Conservation (phyloP, 2,329 filamentous ascomycete genomes). For the Calonectria henricotiae region DNA sequence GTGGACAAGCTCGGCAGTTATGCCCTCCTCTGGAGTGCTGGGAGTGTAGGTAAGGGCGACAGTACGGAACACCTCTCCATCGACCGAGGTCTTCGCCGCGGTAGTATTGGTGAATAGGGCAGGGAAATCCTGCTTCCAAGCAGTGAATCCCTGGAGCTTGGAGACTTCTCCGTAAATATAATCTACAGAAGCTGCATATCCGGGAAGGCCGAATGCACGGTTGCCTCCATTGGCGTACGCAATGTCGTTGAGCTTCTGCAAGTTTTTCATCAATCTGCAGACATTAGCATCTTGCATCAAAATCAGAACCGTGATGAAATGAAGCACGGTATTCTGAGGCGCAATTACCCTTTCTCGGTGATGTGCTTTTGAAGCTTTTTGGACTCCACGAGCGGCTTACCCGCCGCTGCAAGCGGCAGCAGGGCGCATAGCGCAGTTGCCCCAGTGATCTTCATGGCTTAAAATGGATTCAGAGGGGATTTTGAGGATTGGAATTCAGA, state of each 20-base stretch:
- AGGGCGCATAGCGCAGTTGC: conserved; percentile 50
- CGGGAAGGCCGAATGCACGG: conserved; percentile 54
- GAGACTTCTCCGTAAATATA: conserved; percentile 53
- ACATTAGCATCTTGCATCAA: not conserved
- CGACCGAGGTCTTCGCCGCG: conserved; percentile 49
- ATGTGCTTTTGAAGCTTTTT: conserved; percentile 49
- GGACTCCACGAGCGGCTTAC: conserved; percentile 46
- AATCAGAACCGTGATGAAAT: fast-evolving
- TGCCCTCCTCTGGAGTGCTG: conserved; percentile 53
- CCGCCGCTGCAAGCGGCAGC: conserved; percentile 43
- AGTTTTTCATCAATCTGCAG: conserved; percentile 48
- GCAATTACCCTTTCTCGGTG: conserved; percentile 46
- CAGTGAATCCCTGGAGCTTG: conserved; percentile 50
- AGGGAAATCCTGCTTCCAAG: conserved; percentile 55
- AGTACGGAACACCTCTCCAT: conserved; percentile 48
- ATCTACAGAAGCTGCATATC: conserved; percentile 57
- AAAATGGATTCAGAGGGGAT: not conserved
- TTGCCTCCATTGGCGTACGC: conserved; percentile 55
- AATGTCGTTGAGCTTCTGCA: conserved; percentile 53
- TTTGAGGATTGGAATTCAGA: not conserved
- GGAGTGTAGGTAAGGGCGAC: conserved; percentile 55
- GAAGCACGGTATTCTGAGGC: too few species aligned
- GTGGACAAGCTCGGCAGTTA: conserved; percentile 51
- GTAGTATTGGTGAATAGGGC: conserved; percentile 51
- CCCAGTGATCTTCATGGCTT: conserved; percentile 46